Evolutionary conservation across 1,284 basidiomycete species (phyloP).

Genomic region (Ceratobasidium sp.): DNA sequence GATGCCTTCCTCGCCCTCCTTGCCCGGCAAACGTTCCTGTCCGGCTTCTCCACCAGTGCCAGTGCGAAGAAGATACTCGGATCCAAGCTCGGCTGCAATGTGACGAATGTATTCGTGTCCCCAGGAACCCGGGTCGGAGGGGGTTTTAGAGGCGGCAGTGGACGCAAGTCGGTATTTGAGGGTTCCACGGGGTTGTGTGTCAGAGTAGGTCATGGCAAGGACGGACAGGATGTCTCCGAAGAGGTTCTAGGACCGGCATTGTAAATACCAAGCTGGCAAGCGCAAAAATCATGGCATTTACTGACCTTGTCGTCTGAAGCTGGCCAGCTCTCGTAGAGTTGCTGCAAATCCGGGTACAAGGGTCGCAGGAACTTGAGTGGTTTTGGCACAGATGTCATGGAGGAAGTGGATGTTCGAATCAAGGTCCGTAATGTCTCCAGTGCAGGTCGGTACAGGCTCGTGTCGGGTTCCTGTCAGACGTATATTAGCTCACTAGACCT

Average conservation of each 20-base stretch:
- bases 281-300: constrained; percentile 7
- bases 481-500: constrained; percentile 37
- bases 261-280: background rate
- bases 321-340: constrained; percentile 81
- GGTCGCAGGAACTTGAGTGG: constrained; percentile 98
- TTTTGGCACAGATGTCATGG: constrained; percentile 99
- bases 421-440: constrained; percentile 93
- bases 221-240: constrained; percentile 99
- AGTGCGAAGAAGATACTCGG: constrained; percentile 79
- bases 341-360: constrained; percentile 88
- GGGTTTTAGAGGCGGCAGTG: constrained; percentile 66
- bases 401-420: constrained; percentile 96
- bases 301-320: constrained; percentile 79
- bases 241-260: constrained; percentile 64
- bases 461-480: constrained; percentile 79
- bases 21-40: constrained; percentile 22
- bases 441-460: constrained; percentile 84
- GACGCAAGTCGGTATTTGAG: constrained; percentile 89
- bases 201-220: constrained; percentile 99
- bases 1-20: constrained; percentile 57
- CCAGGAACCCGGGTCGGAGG: constrained; percentile 93
- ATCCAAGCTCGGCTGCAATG: constrained; percentile 93
- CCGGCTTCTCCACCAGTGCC: constrained; percentile 23
- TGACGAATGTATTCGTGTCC: constrained; percentile 99
- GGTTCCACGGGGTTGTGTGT: constrained; percentile 93